A percentile compares a stretch with the other conserved stretches of the same genome.
Evolutionary conservation across 2,329 filamentous ascomycete genomes (phyloP).

Genomic region (Hypoxylon sp.): DNA sequence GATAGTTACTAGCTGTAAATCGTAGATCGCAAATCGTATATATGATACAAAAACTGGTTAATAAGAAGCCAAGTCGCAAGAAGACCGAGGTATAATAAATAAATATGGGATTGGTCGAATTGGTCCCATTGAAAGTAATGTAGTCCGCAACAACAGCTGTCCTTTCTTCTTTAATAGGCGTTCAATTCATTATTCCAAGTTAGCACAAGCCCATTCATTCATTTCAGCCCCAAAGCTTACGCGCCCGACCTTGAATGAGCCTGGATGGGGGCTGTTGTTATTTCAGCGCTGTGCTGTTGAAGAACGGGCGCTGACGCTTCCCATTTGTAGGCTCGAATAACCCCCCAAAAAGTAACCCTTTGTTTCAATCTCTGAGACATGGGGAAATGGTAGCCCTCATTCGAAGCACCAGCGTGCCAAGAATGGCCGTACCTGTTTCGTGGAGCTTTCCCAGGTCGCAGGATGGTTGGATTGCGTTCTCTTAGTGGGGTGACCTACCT

Average conservation of each 20-base stretch:
- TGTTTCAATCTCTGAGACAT: conserved; percentile 36
- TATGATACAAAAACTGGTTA: background rate
- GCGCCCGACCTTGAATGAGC: conserved; percentile 37
- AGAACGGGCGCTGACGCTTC: conserved; percentile 5
- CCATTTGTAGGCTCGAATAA: conserved; percentile 26
- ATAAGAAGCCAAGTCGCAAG: background rate
- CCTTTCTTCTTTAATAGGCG: conserved; percentile 35
- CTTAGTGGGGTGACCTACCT: conserved; percentile 27
- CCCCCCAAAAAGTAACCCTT: conserved; percentile 24
- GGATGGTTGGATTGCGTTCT: conserved; percentile 13
- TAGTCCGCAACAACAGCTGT: conserved; percentile 20
- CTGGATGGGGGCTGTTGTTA: conserved; percentile 30
- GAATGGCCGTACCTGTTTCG: conserved; percentile 34
- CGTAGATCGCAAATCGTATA: conserved; percentile 1
- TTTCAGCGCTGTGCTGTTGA: conserved; percentile 15
- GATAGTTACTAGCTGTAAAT: too few species aligned
- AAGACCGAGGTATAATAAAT: conserved; percentile 8
- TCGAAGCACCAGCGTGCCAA: conserved; percentile 19
- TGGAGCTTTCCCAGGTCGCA: conserved; percentile 18
- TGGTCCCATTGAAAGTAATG: conserved; percentile 14
- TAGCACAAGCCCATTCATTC: conserved; percentile 16
- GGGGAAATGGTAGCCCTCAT: conserved; percentile 22
- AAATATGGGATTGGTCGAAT: conserved; percentile 24
- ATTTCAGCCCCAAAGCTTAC: conserved; percentile 41
- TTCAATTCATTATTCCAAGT: conserved; percentile 37